Conservation (phyloP, 495 filamentous ascomycete genomes). For the Penicillium soppii region DNA sequence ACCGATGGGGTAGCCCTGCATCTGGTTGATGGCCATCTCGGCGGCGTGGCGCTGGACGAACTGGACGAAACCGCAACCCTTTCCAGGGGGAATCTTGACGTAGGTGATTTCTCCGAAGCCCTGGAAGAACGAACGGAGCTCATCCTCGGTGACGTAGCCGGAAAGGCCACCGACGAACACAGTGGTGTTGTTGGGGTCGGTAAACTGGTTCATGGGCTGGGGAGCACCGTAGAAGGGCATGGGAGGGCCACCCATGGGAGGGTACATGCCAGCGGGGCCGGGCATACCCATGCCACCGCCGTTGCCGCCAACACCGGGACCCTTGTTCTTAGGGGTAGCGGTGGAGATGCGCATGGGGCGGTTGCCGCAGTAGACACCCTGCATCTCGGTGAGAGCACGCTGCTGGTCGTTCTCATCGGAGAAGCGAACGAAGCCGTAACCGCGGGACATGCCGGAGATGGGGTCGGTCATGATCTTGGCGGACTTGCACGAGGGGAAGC, state of each 20-base stretch:
- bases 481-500: constrained; percentile 96
- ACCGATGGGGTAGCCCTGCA: constrained; percentile 99
- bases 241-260: constrained; percentile 74
- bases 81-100: constrained; percentile 99
- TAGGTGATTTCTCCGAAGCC: constrained; percentile 99
- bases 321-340: constrained; percentile 95
- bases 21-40: constrained; percentile 99
- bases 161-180: constrained; percentile 98
- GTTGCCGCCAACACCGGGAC: constrained; percentile 57
- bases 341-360: constrained; percentile 98
- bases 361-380: constrained; percentile 98
- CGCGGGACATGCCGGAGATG: constrained; percentile 94
- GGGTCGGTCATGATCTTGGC: constrained; percentile 99
- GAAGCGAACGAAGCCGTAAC: constrained; percentile 98
- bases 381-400: constrained; percentile 93
- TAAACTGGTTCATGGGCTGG: constrained; percentile 99
- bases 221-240: constrained; percentile 80
- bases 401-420: constrained; percentile 93
- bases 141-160: constrained; percentile 98
- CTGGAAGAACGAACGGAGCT: constrained; percentile 99
- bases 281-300: constrained; percentile 56
- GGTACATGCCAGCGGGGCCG: constrained; percentile 49
- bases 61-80: constrained; percentile 98
- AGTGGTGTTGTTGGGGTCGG: constrained; percentile 99
- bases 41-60: constrained; percentile 99